Percentiles rank a stretch among this genome's conserved stretches.
Conservation (phyloP, 768 basidiomycete species). For the Xerocomellus dryophilus region DNA sequence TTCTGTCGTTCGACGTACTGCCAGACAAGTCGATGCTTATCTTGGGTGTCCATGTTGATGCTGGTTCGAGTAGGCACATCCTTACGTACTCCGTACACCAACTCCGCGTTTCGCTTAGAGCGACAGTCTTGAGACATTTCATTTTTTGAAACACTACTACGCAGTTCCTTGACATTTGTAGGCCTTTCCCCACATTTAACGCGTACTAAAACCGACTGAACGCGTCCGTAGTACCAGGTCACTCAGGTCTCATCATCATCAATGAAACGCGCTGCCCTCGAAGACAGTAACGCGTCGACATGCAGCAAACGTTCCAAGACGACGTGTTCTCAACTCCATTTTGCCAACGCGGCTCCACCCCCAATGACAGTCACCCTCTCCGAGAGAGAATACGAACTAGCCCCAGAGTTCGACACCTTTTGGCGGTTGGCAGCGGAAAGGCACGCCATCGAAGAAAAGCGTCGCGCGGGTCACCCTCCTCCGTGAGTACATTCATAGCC, state of each 20-base stretch:
- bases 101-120: background rate
- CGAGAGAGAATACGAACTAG: constrained; percentile 41
- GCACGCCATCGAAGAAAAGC: constrained; percentile 53
- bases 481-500: constrained; percentile 45
- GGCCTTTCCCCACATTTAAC: background rate
- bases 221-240: background rate
- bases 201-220: background rate
- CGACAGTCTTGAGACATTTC: background rate
- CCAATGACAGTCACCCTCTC: constrained; percentile 34
- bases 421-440: constrained; percentile 58
- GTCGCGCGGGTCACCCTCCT: constrained; percentile 45
- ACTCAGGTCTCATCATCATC: background rate
- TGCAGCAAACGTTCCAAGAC: constrained; percentile 26
- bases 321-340: constrained; percentile 18
- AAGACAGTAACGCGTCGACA: constrained; percentile 9
- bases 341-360: constrained; percentile 11
- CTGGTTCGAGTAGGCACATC: no score
- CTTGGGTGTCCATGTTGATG: constrained; percentile 29
- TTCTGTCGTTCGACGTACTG: constrained; percentile 51
- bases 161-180: background rate
- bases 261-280: constrained; percentile 25
- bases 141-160: constrained; percentile 2
- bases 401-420: constrained; percentile 58
- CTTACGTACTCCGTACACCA: constrained; percentile 4
- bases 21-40: constrained; percentile 42